A percentile compares a stretch with the other conserved stretches of the same genome.
Evolutionary conservation across 306 rosid species (phyloP).

Genomic region (Chamaecrista fasciculata): DNA sequence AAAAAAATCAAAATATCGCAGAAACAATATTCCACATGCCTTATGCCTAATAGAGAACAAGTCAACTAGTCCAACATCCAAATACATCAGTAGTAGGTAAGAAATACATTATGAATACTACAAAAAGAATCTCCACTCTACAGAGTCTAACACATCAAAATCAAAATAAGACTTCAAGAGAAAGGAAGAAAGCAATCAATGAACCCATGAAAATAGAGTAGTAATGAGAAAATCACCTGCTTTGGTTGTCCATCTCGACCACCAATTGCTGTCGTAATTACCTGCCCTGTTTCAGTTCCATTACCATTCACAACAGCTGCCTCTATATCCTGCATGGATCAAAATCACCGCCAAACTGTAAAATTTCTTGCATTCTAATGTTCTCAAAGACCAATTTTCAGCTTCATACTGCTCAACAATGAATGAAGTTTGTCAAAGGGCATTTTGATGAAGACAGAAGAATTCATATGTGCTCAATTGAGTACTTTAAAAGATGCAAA

Average conservation of each 20-base stretch:
- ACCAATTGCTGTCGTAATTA: constrained; percentile 71
- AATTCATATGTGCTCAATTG: not conserved
- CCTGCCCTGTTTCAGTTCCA: constrained; percentile 87
- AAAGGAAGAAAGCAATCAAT: not conserved
- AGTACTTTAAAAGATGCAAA: not conserved
- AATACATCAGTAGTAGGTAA: not conserved
- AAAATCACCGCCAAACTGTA: constrained; percentile 9
- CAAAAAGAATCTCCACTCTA: not conserved
- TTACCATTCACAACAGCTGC: constrained; percentile 60
- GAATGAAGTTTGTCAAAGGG: not conserved
- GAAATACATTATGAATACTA: not conserved
- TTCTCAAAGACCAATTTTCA: not conserved
- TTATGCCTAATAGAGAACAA: not conserved
- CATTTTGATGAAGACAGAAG: not conserved
- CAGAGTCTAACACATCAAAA: not conserved
- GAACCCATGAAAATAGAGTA: constrained; percentile 8
- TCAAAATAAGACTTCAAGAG: not conserved
- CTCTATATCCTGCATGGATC: constrained; percentile 59
- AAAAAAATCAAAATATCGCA: not conserved
- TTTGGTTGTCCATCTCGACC: constrained; percentile 83
- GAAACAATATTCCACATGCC: not conserved
- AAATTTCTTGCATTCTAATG: not conserved
- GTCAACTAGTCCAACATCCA: not conserved
- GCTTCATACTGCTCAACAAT: not conserved
- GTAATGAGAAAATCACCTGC: constrained; percentile 52